Percentiles rank a stretch among this genome's conserved stretches.
Conservation (phyloP, 139 green algal genomes). For the Deuterostichococcus epilithicus region DNA sequence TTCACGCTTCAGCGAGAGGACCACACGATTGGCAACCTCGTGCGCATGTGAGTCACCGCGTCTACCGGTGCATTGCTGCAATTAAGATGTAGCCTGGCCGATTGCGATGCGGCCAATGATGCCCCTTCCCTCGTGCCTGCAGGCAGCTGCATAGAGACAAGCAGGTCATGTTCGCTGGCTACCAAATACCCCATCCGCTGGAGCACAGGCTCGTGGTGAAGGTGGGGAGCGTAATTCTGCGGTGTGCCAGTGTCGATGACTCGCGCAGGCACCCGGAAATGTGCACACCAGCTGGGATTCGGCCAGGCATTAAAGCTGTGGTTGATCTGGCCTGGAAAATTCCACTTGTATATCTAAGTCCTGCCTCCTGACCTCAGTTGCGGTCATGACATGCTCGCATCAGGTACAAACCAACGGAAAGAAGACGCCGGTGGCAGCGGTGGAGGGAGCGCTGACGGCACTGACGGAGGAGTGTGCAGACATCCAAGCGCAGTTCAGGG, state of each 20-base stretch:
- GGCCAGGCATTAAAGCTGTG: neutral
- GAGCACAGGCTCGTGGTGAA: constrained; percentile 83
- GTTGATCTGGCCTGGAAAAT: neutral
- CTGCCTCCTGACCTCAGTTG: no score
- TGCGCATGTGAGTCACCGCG: constrained; percentile 74
- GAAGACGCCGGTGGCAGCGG: constrained; percentile 42
- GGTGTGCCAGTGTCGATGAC: no score
- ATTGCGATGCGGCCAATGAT: neutral
- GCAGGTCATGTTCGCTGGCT: constrained; percentile 87
- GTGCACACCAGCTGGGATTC: neutral
- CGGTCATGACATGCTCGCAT: neutral
- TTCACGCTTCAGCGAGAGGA: constrained; percentile 88
- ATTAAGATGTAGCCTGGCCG: neutral
- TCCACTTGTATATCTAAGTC: neutral
- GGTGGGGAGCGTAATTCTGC: no score
- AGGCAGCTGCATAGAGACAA: constrained; percentile 64
- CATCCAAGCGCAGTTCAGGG: constrained; percentile 37
- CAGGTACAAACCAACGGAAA: constrained; percentile 57
- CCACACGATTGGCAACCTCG: constrained; percentile 91
- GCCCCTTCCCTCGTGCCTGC: neutral
- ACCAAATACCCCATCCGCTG: constrained; percentile 91
- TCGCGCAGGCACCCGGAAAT: neutral
- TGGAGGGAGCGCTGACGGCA: constrained; percentile 48
- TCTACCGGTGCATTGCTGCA: no score
- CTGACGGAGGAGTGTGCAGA: constrained; percentile 38